phyloP scores from a whole-genome alignment of 1,284 basidiomycete species.

The Tilletia indica region DNA sequence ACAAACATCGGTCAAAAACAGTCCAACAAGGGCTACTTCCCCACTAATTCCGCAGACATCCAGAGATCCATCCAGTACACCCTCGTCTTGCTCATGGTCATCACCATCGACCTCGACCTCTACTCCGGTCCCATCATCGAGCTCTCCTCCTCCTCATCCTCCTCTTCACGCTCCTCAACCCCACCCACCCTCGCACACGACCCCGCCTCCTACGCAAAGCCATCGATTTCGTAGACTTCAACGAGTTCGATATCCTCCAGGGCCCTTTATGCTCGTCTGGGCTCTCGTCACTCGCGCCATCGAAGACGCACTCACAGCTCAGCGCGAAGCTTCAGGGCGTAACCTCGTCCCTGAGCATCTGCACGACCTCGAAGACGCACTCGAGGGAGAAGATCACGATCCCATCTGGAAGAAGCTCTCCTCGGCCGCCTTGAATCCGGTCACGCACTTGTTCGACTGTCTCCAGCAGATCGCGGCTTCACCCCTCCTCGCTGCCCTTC shows the following conservation, averaged over 20 bases:
- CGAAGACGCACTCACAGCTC: not conserved
- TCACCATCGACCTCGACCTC: conserved; percentile 1
- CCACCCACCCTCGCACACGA: conserved; percentile 70
- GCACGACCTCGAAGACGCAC: conserved; percentile 13
- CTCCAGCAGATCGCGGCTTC: conserved; percentile 48
- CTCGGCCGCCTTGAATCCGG: conserved; percentile 53
- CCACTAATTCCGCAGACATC: not conserved
- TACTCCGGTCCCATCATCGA: conserved; percentile 55
- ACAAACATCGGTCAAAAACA: not conserved
- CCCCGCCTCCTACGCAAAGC: conserved; percentile 67
- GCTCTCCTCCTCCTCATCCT: conserved; percentile 65
- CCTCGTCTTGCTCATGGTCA: conserved; percentile 4
- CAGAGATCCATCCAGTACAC: not conserved
- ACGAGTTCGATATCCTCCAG: conserved; percentile 60
- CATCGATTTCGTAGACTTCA: conserved; percentile 76
- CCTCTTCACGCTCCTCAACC: conserved; percentile 68
- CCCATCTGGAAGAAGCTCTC: conserved; percentile 55
- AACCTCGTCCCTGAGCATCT: conserved; percentile 12
- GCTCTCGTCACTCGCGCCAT: conserved; percentile 5
- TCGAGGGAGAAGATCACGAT: conserved; percentile 23
- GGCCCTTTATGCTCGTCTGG: conserved; percentile 12
- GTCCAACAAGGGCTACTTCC: conserved; percentile 1
- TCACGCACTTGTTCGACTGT: conserved; percentile 46
- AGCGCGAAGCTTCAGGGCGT: not conserved
- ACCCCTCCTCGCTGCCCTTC: conserved; percentile 46